Base-by-base conservation (phyloP, 2,329 filamentous ascomycete genomes). In the Orbilia javanica region DNA sequence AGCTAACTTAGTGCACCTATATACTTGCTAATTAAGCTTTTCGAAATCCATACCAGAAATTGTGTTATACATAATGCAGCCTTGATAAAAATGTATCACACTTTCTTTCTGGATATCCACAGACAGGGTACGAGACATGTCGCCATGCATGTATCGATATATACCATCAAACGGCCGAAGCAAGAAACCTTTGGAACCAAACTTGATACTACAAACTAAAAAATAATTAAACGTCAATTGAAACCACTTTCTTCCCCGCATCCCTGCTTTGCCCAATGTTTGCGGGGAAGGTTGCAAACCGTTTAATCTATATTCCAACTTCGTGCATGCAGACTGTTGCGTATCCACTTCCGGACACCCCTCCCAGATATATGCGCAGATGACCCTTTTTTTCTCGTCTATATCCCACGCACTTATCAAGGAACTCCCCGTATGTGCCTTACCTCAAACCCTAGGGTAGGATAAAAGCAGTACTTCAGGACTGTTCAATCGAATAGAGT, bases 261-360 rank as follows among this genome's bases (percentile, higher is more conserved):
- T 44, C n/a, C 42, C 31, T 34, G 10, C 31, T 34, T 44, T 39
- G 25, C 11, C 34, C 15, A n/a, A 25, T 25, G 8, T 60, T 60
- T 42, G 55, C 55, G 55, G 55, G 55, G 55, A 60, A 60, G 25
- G 55, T 42, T 60, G 34, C 55, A 60, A 42, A 20, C 22, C 29
- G 29, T 57, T 29, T 29, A 57, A 57, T 57, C 29, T 42, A 60
- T 42, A 57, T 36, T 57, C n/a, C 55, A 42, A 39, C 20, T 20
- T 50, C 46, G 46, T 50, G 3, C 46, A 20, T 50, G 3, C 31
- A n/a, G 55, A 25, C 25, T 60, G 34, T 15, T 25, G 20, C 55
- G 42, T 42, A 42, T 27, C 34, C 10, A 27, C 11, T 25, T 42
- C 55, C 55, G 55, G 34, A 34, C 31, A 18, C 18, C 31, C 31